These are phyloP conservation scores for Fusarium pseudograminearum DNA, from an alignment of 2,329 filamentous ascomycete genomes.

Conservation along the genomic window DNA sequence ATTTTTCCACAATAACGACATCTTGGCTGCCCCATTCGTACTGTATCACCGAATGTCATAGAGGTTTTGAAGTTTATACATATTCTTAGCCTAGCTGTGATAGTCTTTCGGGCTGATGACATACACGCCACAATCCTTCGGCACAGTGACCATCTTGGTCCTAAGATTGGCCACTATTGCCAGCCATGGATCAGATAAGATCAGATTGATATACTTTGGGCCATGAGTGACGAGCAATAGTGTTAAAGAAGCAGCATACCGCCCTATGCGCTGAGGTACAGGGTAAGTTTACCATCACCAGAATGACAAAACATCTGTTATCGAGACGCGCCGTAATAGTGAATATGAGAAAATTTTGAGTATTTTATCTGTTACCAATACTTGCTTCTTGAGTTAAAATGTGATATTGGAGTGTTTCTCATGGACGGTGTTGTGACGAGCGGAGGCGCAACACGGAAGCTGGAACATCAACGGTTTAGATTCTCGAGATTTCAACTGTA, in stretches of 20 bases:
- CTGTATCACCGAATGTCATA: fast-evolving
- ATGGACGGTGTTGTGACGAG: background rate
- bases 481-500: background rate
- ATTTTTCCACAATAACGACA: background rate
- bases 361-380: background rate
- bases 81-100: background rate
- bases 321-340: background rate
- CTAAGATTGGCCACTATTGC: background rate
- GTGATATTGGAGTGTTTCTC: fast-evolving
- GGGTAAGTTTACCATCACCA: background rate
- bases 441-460: background rate
- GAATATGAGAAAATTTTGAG: background rate
- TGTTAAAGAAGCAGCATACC: background rate
- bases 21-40: background rate
- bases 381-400: fast-evolving
- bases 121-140: background rate
- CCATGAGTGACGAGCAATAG: fast-evolving
- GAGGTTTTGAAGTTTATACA: background rate
- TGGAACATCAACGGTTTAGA: background rate
- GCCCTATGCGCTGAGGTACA: background rate
- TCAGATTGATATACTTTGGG: conserved; percentile 11
- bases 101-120: background rate
- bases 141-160: background rate
- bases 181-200: conserved; percentile 23
- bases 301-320: background rate